Evolutionary conservation across 1,284 basidiomycete species (phyloP), one percentile per base, ranked within the genome.

Genomic region (Caloboletus inedulis): DNA sequence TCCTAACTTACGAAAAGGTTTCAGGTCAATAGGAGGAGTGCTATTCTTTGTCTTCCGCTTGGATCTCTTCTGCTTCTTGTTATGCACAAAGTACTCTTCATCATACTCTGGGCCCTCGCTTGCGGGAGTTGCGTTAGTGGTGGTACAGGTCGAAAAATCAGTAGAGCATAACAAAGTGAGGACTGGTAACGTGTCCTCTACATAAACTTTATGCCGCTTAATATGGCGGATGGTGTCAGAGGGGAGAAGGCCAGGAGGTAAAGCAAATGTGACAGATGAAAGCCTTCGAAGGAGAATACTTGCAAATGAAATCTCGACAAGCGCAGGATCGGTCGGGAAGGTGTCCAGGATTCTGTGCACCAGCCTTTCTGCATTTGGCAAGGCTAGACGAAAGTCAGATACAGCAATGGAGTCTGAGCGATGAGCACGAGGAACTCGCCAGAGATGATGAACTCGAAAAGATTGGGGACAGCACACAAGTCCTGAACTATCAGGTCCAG

Each of bases 381-480:
- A 51, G 40, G 54, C 69, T 70, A 36, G 25, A 19, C 10, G 19
- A n/a, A 9, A 0, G 31, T 58, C 37, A 54, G 44, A 39, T 3
- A 16, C 30, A 41, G 25, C 12, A 29, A 30, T 13, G 23, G n/a
- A n/a, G 23, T 12, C 18, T 3, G 8, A 7, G n/a, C 3, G 4
- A 36, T 1, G 3, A 19, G 9, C 29, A 47, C n/a, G 27, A 40
- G 2, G 18, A 14, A 54, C 60, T 43, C 50, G 64, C 65, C 53
- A 1, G 69, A 70, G 8, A 69, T n/a, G 0, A 71, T 19, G 14
- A 62, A 71, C 7, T 66, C 62, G 4, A 67, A 70, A 9, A 70
- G 53, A 14, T 56, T 40, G 0, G 66, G 58, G 16, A 58, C 29
- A 7, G 64, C 59, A 25, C 68, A 57, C 52, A 69, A 51, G 50